Base-by-base conservation (phyloP, 2,329 filamentous ascomycete genomes). In the Dryadomyces sulphureus region DNA sequence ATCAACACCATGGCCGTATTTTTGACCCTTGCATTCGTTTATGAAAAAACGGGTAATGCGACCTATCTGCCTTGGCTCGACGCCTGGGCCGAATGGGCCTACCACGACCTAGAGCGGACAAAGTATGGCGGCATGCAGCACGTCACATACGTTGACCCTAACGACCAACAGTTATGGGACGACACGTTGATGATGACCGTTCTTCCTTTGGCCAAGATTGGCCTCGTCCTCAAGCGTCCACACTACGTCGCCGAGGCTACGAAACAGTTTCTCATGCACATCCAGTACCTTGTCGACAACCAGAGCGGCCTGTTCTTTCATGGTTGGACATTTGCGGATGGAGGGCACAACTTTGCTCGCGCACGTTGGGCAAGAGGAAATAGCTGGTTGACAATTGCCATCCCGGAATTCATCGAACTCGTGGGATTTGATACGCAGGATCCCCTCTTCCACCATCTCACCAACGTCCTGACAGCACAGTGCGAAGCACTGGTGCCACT, bases 151-250 rank as follows among this genome's bases (percentile, higher is more conserved):
- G 62, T 80, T 27, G 72, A 76, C 2, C 70, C 74, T 52, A 87
- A 90, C 60, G 69, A 78, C 50, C 72, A 85, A 59, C 81, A 89
- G 64, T 68, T 89, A 20, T 90, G 84, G 84, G 84, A 88, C 54
- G 84, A 90, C 59, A 90, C 84, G 6, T 68, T 90, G 39, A 89
- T 90, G 84, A 90, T 90, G 84, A 88, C 82, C 1, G 84, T 87
- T 6, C 65, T 89, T 62, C 84, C 84, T 1, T 68, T 89, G 17
- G 83, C 83, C 17, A 89, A 89, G 65, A 88, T 88, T 50, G 84
- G 84, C 1, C 70, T 79, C 47, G 66, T 87, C 4, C 70, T 90
- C 3, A 68, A 74, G 50, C 67, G 83, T 1, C 80, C 81, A 0
- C 73, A 82, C 53, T 90, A 90, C 57, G 67, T 89, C 22, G 80